Conservation (phyloP, 495 filamentous ascomycete genomes). For the Tuber umbilicatum region DNA sequence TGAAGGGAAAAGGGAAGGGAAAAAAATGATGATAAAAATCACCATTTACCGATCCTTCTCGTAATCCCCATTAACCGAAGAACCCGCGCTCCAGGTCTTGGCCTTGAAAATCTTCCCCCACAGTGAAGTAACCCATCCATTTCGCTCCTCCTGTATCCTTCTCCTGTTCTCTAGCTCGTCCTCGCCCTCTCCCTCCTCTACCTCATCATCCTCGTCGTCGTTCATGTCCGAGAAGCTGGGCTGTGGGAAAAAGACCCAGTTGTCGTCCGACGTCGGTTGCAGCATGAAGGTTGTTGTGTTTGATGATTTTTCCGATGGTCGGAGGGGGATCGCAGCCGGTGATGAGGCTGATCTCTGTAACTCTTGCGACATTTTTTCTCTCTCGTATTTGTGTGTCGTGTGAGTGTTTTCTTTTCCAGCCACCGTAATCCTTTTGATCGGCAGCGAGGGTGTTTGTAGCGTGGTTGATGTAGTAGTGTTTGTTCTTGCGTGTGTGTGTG, state of each 20-base stretch:
- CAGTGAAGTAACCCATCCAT: conserved; percentile 33
- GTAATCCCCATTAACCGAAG: conserved; percentile 5
- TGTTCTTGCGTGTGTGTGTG: background rate
- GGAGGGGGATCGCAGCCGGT: background rate
- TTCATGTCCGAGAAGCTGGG: conserved; percentile 32
- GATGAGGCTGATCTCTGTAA: background rate
- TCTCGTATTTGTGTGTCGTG: background rate
- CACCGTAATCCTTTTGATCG: background rate
- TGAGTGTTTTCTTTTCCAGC: background rate
- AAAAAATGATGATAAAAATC: background rate
- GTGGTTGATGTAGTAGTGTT: background rate
- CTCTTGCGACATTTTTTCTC: background rate
- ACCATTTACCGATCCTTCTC: background rate
- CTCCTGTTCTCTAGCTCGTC: conserved; percentile 17
- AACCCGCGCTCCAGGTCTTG: conserved; percentile 5
- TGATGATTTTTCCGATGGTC: background rate
- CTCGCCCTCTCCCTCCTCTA: conserved; percentile 23
- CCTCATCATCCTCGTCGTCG: conserved; percentile 33
- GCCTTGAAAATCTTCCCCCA: conserved; percentile 36
- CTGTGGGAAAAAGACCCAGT: conserved; percentile 36
- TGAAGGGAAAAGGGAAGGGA: background rate
- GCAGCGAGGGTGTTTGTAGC: background rate
- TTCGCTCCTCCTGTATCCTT: conserved; percentile 30
- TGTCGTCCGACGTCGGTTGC: conserved; percentile 31
- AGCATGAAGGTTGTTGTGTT: conserved; percentile 15